Conservation (phyloP, 176 grass and related monocot genomes). For the barley (Hordeum vulgare) region DNA sequence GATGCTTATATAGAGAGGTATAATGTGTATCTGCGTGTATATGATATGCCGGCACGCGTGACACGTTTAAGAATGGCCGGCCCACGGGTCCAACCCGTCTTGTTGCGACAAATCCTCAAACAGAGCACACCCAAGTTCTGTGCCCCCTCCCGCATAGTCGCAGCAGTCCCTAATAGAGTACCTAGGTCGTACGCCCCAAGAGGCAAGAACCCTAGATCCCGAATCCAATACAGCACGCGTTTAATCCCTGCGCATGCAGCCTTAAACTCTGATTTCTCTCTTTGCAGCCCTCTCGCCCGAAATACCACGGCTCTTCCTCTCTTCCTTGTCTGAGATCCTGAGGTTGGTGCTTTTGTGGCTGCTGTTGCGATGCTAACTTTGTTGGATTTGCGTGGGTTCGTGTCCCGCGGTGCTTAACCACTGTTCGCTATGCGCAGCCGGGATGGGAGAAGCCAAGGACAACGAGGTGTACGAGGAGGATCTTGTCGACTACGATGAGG, state of each 20-base stretch:
- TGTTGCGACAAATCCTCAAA: no score
- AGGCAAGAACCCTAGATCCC: slow-evolving; percentile 22
- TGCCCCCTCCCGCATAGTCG: background rate
- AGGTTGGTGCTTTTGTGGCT: background rate
- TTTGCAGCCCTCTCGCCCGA: slow-evolving; percentile 14
- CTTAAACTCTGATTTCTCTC: background rate
- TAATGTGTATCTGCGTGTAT: no score
- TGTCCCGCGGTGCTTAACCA: background rate
- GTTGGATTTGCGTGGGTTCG: background rate
- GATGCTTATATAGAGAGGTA: no score
- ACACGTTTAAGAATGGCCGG: no score
- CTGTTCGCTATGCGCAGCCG: background rate
- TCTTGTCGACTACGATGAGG: slow-evolving; percentile 98
- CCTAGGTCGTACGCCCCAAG: background rate
- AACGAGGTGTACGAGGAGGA: slow-evolving; percentile 97
- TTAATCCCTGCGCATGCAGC: background rate
- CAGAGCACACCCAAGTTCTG: no score
- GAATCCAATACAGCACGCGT: background rate
- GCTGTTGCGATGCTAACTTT: background rate
- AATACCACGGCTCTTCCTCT: background rate
- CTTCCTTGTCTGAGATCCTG: background rate
- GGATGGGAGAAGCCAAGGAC: slow-evolving; percentile 92
- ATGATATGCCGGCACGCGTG: no score
- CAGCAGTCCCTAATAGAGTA: background rate
- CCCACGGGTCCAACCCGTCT: no score